Conservation (phyloP, 768 basidiomycete species). For the Boletus barrowsii region DNA sequence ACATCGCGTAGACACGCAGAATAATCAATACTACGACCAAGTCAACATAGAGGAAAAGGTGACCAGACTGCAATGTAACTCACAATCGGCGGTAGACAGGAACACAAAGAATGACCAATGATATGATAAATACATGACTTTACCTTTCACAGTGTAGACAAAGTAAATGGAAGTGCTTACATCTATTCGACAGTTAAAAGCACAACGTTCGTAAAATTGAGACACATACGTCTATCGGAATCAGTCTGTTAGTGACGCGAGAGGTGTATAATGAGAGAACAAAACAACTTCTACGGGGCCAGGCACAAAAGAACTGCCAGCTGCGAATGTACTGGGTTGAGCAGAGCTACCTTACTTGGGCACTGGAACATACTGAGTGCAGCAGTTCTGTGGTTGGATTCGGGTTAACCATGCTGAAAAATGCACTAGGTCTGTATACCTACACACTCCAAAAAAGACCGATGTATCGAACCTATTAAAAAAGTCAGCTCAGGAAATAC, state of each 20-base stretch:
- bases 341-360: too few species aligned
- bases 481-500: too few species aligned
- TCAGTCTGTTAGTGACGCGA: too few species aligned
- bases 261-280: too few species aligned
- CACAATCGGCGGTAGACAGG: neutral
- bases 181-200: neutral
- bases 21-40: neutral
- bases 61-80: neutral
- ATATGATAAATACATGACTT: neutral
- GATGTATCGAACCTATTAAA: too few species aligned
- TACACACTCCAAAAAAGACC: too few species aligned
- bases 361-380: too few species aligned
- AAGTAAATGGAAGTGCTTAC: neutral
- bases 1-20: neutral
- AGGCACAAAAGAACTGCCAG: neutral
- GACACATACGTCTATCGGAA: neutral
- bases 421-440: too few species aligned
- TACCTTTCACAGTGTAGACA: neutral
- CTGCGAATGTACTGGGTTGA: too few species aligned
- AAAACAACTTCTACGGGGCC: neutral
- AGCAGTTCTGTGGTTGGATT: too few species aligned
- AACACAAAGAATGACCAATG: neutral
- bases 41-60: neutral
- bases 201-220: neutral
- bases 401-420: too few species aligned